phyloP scores from a whole-genome alignment of 495 filamentous ascomycete species.

The Talaromyces proteolyticus region DNA sequence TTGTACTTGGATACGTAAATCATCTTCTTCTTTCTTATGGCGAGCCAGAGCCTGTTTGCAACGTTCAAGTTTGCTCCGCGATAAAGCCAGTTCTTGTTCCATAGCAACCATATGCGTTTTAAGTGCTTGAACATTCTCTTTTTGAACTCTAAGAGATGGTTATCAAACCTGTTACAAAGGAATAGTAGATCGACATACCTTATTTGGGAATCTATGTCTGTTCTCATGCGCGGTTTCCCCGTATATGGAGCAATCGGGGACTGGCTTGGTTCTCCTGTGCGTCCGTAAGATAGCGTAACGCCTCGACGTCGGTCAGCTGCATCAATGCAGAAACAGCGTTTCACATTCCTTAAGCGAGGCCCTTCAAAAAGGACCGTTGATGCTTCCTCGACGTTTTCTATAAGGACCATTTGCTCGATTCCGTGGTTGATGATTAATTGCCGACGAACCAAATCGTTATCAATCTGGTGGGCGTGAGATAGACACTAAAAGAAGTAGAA shows the following conservation, averaged over 20 bases:
- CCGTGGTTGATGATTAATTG: slow-evolving; percentile 76
- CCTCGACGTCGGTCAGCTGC: slow-evolving; percentile 56
- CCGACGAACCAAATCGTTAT: slow-evolving; percentile 69
- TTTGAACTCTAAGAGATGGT: slow-evolving; percentile 31
- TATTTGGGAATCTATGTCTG: slow-evolving; percentile 65
- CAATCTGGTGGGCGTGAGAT: slow-evolving; percentile 47
- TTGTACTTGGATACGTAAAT: slow-evolving; percentile 50
- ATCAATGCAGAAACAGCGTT: slow-evolving; percentile 58
- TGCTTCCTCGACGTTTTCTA: slow-evolving; percentile 60
- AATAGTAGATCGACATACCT: slow-evolving; percentile 25
- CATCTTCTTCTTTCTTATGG: slow-evolving; percentile 37
- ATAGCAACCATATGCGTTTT: slow-evolving; percentile 28
- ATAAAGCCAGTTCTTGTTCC: slow-evolving; percentile 25
- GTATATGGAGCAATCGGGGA: slow-evolving; percentile 45
- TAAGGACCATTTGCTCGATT: slow-evolving; percentile 80
- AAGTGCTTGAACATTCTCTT: slow-evolving; percentile 35
- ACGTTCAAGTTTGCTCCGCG: slow-evolving; percentile 19
- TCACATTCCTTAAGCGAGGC: slow-evolving; percentile 60
- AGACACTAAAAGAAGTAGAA: slow-evolving; percentile 2
- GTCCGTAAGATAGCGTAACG: slow-evolving; percentile 51
- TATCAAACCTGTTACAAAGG: not conserved
- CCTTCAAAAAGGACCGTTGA: slow-evolving; percentile 63
- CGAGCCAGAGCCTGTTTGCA: slow-evolving; percentile 35
- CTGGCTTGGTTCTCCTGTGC: slow-evolving; percentile 47
- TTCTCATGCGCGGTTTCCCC: slow-evolving; percentile 67